Conservation (phyloP, 805 yeast genomes). For the Candida boidinii region DNA sequence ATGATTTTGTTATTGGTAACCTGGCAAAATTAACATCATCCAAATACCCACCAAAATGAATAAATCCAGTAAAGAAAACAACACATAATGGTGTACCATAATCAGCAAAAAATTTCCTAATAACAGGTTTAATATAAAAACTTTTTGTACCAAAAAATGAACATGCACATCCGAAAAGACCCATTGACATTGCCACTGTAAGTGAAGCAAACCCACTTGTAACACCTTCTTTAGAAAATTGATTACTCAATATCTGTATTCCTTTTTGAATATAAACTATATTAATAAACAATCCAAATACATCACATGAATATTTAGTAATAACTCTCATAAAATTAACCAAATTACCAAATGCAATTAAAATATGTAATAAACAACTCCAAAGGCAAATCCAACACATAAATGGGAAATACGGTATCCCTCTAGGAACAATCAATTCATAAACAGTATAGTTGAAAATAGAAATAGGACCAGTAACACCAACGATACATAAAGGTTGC, state of each 20-base stretch:
- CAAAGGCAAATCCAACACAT: slow-evolving; percentile 96
- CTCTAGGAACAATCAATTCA: slow-evolving; percentile 50
- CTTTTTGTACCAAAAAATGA: slow-evolving; percentile 51
- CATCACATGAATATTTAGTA: slow-evolving; percentile 81
- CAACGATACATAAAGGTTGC: slow-evolving; percentile 91
- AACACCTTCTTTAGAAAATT: slow-evolving; percentile 37
- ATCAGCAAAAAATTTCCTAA: slow-evolving; percentile 71
- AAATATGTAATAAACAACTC: slow-evolving; percentile 76
- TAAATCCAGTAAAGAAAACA: slow-evolving; percentile 84
- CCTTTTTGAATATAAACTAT: slow-evolving; percentile 87
- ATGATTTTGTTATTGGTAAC: slow-evolving; percentile 66
- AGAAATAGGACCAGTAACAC: slow-evolving; percentile 93
- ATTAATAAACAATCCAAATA: slow-evolving; percentile 87
- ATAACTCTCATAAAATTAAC: slow-evolving; percentile 62
- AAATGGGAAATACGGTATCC: slow-evolving; percentile 64
- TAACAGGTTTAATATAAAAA: slow-evolving; percentile 47
- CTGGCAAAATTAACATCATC: slow-evolving; percentile 45
- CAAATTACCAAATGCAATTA: slow-evolving; percentile 61
- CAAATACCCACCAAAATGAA: slow-evolving; percentile 82
- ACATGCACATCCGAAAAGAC: slow-evolving; percentile 62
- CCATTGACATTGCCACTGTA: slow-evolving; percentile 66
- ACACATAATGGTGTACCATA: slow-evolving; percentile 81
- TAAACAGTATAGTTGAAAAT: slow-evolving; percentile 89
- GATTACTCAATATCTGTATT: slow-evolving; percentile 67
- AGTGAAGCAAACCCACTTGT: slow-evolving; percentile 64